These are phyloP conservation scores for Erodium chrysanthum DNA, from an alignment of 441 rosid genomes.

Conservation along the genomic window DNA sequence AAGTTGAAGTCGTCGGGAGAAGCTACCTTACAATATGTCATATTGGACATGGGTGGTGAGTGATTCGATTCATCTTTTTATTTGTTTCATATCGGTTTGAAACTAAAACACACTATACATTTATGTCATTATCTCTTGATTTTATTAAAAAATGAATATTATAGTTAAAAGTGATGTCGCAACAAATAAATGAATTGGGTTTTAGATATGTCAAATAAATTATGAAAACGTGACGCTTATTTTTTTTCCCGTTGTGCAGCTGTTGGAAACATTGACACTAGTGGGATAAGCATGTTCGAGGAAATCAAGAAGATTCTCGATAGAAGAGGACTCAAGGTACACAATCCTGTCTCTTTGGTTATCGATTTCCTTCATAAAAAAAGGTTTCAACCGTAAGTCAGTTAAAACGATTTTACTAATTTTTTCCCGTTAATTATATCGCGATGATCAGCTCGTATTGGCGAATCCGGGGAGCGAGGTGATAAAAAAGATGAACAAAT, in stretches of 20 bases:
- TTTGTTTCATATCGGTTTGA: neutral
- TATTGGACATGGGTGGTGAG: conserved; percentile 69
- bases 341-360: no score
- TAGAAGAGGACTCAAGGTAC: conserved; percentile 64
- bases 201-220: neutral
- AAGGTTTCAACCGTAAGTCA: neutral
- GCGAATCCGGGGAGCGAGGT: conserved; percentile 95
- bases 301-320: conserved; percentile 55
- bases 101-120: no score
- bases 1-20: conserved; percentile 43
- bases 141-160: no score
- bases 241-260: conserved; percentile 30
- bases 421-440: no score
- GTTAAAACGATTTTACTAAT: neutral
- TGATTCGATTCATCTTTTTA: neutral
- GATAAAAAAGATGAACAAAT: conserved; percentile 72
- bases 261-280: conserved; percentile 90
- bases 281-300: conserved; percentile 90
- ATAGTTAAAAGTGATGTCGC: neutral
- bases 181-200: neutral
- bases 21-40: conserved; percentile 54
- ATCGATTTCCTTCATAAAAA: neutral
- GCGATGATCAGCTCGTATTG: conserved; percentile 44
- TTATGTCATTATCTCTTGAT: no score
- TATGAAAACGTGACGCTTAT: no score